These are phyloP conservation scores for Candida morakotiae DNA, from an alignment of 805 yeast species.

Conservation along the genomic window DNA sequence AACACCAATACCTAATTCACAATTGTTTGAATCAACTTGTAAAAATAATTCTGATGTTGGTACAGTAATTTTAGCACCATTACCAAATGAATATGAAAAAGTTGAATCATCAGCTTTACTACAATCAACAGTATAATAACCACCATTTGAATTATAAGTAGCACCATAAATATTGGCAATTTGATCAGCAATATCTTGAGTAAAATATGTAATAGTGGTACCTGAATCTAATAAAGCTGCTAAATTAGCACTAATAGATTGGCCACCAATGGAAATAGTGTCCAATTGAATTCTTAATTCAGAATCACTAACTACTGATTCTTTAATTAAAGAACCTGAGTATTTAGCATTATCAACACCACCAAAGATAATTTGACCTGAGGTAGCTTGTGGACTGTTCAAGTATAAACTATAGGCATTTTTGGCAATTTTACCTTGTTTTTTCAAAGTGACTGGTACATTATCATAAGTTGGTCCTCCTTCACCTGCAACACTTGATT, in stretches of 20 bases:
- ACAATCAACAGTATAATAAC: slow-evolving; percentile 4
- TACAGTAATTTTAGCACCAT: slow-evolving; percentile 34
- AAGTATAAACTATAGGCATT: slow-evolving; percentile 37
- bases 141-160: background rate
- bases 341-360: slow-evolving; percentile 31
- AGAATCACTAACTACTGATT: background rate
- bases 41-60: slow-evolving; percentile 32
- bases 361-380: slow-evolving; percentile 29
- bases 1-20: slow-evolving; percentile 23
- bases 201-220: slow-evolving; percentile 38
- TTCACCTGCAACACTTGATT: background rate
- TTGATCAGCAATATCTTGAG: slow-evolving; percentile 16
- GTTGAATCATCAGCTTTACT: background rate
- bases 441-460: slow-evolving; percentile 29
- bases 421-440: slow-evolving; percentile 29
- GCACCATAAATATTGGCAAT: background rate
- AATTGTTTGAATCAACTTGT: slow-evolving; percentile 10
- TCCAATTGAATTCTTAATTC: slow-evolving; percentile 43
- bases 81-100: background rate
- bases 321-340: slow-evolving; percentile 15
- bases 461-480: slow-evolving; percentile 18
- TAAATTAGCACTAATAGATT: slow-evolving; percentile 12
- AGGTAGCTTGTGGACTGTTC: slow-evolving; percentile 14
- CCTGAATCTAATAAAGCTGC: slow-evolving; percentile 33
- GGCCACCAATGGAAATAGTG: slow-evolving; percentile 21